These are phyloP conservation scores for Chlorella vulgaris DNA, from an alignment of 139 green algal species.

Conservation along the genomic window DNA sequence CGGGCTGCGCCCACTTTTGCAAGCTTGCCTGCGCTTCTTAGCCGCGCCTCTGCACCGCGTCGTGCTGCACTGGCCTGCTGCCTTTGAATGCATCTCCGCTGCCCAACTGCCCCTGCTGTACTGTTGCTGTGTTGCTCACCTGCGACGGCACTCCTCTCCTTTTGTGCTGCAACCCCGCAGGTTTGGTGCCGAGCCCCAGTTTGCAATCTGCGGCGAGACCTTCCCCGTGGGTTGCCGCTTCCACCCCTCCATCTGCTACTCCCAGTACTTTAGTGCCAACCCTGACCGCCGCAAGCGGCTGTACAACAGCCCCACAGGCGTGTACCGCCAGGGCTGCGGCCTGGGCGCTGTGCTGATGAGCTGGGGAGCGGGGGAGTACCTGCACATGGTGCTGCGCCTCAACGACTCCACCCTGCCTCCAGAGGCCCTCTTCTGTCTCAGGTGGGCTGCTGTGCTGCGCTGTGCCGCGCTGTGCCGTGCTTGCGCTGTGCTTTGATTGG, in stretches of 20 bases:
- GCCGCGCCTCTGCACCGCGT: too few relatives aligned
- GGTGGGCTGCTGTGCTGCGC: slow-evolving; percentile 32
- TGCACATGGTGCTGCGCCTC: slow-evolving; percentile 78
- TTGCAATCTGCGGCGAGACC: slow-evolving; percentile 83
- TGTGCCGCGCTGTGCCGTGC: not conserved
- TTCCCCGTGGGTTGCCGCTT: slow-evolving; percentile 90
- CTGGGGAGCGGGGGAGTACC: slow-evolving; percentile 83
- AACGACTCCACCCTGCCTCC: slow-evolving; percentile 68
- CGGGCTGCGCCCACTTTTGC: too few relatives aligned
- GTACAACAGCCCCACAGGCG: slow-evolving; percentile 56
- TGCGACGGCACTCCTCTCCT: not conserved
- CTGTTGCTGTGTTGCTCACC: not conserved
- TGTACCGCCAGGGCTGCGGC: slow-evolving; percentile 66
- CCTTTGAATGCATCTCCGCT: too few relatives aligned
- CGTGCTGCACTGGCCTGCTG: too few relatives aligned
- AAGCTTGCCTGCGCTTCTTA: too few relatives aligned
- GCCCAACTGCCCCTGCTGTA: too few relatives aligned
- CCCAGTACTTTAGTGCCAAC: slow-evolving; percentile 74
- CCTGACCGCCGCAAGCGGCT: slow-evolving; percentile 74
- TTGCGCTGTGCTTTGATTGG: not conserved
- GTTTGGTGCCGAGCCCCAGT: slow-evolving; percentile 83
- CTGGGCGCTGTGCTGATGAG: slow-evolving; percentile 67
- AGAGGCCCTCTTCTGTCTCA: slow-evolving; percentile 79
- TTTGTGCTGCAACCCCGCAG: slow-evolving; percentile 22
- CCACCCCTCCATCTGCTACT: slow-evolving; percentile 55